Base-by-base conservation (phyloP, 176 grass and related monocot genomes). In the Aegilops sharonensis region DNA sequence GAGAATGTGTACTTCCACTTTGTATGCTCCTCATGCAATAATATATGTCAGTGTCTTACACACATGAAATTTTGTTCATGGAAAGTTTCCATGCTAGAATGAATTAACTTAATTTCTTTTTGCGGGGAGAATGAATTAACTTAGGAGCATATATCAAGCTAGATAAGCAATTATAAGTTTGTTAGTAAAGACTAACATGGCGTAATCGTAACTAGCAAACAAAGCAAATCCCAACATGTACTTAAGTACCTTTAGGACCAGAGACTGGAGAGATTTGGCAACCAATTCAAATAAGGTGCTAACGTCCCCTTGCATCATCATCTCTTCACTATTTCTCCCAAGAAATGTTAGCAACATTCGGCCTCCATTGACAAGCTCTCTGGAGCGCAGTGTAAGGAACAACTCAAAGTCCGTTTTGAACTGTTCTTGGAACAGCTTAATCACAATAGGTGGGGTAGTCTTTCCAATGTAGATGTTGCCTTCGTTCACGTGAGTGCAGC, bases 341-440 rank as follows among this genome's bases (percentile, higher is more conserved):
- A 59, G 2, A 71, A 93, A 61, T 29, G 88, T 81, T 2, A 93
- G 74, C 47, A 93, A 30, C 91, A 88, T 90, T 5, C 21, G 30
- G 0, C 90, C 90, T 48, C 72, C 20, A 1, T 3, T 21, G 4
- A 79, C 83, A 27, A 89, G 84, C 60, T 93, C 85, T 56, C 71
- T 43, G 6, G 29, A 69, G 6, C 85, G 85, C 8, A 81, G 29
- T 7, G 47, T 9, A 13, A 92, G 76, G 59, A 92, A 92, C 2
- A 43, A 3, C 20, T 31, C 23, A 37, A 89, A 89, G 48, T 89
- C 84, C 48, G 24, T 85, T 6, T 57, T 11, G 68, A 89, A 90
- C 45, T 90, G 84, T 13, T 90, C 67, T 31, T 68, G 77, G 88
- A 69, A 87, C 6, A 92, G 32, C 2, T 80, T 79, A 13, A 40